Conservation (phyloP, 2,329 filamentous ascomycete species). For the Beauveria medogensis region DNA sequence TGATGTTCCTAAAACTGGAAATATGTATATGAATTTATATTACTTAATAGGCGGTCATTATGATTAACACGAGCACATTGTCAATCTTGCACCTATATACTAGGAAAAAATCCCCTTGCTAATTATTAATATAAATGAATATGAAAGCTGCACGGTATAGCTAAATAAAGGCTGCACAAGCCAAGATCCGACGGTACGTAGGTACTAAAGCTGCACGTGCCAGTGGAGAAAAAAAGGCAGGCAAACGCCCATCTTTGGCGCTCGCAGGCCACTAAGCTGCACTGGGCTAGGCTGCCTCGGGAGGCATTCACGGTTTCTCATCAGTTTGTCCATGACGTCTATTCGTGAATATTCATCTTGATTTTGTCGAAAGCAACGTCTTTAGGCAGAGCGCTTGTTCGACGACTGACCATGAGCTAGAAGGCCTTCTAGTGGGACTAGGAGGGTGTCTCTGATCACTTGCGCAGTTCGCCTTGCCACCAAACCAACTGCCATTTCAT, state of each 20-base stretch:
- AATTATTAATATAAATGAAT: background rate
- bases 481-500: background rate
- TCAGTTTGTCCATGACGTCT: background rate
- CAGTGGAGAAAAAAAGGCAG: background rate
- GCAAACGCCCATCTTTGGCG: background rate
- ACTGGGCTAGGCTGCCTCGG: background rate
- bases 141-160: background rate
- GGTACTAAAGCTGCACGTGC: background rate
- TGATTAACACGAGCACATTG: background rate
- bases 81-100: background rate
- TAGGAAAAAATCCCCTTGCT: background rate
- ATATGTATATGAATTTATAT: conserved; percentile 2
- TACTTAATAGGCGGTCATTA: background rate
- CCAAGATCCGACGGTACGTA: no score
- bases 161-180: no score
- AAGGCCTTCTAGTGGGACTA: background rate
- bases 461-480: background rate
- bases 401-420: background rate
- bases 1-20: background rate
- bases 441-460: background rate
- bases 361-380: background rate
- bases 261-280: background rate
- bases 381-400: no score
- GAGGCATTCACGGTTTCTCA: conserved; percentile 2
- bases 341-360: background rate